Evolutionary conservation across 768 basidiomycete genomes (phyloP).

Genomic region (Lactarius psammicola): DNA sequence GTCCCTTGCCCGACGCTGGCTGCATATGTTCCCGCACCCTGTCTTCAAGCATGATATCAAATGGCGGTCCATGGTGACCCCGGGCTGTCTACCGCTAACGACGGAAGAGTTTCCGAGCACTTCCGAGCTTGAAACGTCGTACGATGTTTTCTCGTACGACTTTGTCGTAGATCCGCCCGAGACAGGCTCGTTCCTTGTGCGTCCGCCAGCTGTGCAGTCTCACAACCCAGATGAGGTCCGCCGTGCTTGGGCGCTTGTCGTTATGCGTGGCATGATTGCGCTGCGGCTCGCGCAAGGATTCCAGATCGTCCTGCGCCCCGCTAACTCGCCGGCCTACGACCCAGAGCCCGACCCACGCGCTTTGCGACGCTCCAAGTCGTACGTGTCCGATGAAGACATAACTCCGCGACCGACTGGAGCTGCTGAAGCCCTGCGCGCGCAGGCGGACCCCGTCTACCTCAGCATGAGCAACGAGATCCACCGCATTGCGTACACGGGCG

Average conservation of each 20-base stretch:
- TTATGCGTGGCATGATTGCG: conserved; percentile 93
- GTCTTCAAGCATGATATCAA: conserved; percentile 83
- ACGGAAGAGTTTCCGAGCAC: conserved; percentile 83
- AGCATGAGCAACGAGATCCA: conserved; percentile 97
- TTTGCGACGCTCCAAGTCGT: conserved; percentile 54
- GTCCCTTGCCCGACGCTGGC: conserved; percentile 85
- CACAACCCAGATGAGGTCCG: conserved; percentile 57
- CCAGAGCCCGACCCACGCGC: conserved; percentile 35
- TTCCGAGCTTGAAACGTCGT: conserved; percentile 71
- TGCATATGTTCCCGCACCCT: conserved; percentile 76
- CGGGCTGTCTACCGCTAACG: conserved; percentile 85
- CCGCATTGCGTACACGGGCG: conserved; percentile 86
- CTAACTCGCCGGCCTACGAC: conserved; percentile 32
- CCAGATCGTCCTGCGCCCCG: conserved; percentile 75
- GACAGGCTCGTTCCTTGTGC: conserved; percentile 84
- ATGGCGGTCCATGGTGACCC: conserved; percentile 85
- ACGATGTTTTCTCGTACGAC: conserved; percentile 83
- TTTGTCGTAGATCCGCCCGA: conserved; percentile 83
- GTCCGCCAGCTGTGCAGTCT: conserved; percentile 49
- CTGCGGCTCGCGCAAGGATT: conserved; percentile 92
- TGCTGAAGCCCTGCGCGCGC: conserved; percentile 58
- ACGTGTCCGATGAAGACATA: conserved; percentile 53
- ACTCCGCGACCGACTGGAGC: conserved; percentile 59
- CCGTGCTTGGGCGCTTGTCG: conserved; percentile 69
- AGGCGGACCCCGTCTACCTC: conserved; percentile 76